Percentiles rank a stretch among this genome's conserved stretches.
These are phyloP conservation scores for Flaveria trinervia DNA, from an alignment of 129 eudicot species.

Conservation along the genomic window DNA sequence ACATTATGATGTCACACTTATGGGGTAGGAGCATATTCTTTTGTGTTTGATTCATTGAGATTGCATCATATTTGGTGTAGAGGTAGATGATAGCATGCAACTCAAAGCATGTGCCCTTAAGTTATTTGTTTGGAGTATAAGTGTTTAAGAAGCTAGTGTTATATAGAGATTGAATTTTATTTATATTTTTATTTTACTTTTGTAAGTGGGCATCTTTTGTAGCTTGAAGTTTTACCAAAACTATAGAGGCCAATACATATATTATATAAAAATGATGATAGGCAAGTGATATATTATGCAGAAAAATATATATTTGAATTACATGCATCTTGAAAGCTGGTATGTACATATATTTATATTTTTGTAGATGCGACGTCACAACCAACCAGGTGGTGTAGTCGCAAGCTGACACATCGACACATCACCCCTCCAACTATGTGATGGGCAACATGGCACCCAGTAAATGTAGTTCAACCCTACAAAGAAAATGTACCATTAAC, in stretches of 20 bases:
- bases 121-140: neutral
- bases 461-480: no score
- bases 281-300: neutral
- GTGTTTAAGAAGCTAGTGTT: neutral
- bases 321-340: neutral
- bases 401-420: no score
- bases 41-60: neutral
- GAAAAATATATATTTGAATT: neutral
- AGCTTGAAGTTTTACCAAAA: neutral
- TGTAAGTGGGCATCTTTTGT: neutral
- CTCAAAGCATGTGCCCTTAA: neutral
- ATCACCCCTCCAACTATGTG: no score
- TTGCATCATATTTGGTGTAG: neutral
- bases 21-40: neutral
- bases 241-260: neutral
- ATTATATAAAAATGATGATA: neutral
- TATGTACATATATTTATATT: no score
- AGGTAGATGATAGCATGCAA: neutral
- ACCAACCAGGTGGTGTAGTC: no score
- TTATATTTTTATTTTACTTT: neutral
- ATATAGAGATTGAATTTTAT: neutral
- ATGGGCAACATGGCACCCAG: no score
- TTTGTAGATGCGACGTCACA: no score
- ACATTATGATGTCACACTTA: neutral
- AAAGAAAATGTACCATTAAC: no score